A percentile compares a stretch with the other conserved stretches of the same genome.
Evolutionary conservation across 305 asterid genomes (phyloP).

Genomic region (Vinca major): DNA sequence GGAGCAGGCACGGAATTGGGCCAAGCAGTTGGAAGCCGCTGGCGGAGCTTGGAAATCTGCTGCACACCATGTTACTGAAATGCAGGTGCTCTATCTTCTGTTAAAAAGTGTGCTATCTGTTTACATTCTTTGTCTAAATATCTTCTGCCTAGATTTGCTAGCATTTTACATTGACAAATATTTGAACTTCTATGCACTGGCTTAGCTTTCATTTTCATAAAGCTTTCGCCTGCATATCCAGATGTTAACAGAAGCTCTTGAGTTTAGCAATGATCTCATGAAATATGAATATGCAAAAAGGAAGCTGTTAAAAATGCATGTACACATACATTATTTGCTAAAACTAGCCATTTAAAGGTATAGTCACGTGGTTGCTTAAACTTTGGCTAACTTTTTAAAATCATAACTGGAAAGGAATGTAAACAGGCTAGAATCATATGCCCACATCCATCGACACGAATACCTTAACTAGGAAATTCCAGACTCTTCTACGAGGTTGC

Average conservation of each 20-base stretch:
- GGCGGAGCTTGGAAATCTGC: slow-evolving; percentile 90
- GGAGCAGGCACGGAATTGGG: slow-evolving; percentile 99
- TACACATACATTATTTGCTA: background rate
- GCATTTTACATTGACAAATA: background rate
- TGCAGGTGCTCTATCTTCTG: slow-evolving; percentile 50
- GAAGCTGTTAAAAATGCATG: background rate
- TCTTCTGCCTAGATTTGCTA: too few relatives aligned
- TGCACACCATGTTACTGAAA: slow-evolving; percentile 82
- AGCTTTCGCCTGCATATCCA: background rate
- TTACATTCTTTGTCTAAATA: too few relatives aligned
- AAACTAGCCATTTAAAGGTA: background rate
- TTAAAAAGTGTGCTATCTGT: background rate
- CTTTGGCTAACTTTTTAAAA: background rate
- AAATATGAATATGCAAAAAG: background rate
- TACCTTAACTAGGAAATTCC: background rate
- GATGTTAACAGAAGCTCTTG: background rate
- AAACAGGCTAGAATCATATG: background rate
- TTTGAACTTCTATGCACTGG: background rate
- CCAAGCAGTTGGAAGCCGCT: slow-evolving; percentile 80
- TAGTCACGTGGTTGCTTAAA: background rate
- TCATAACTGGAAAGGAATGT: background rate
- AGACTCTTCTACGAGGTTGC: background rate
- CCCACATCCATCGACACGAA: background rate
- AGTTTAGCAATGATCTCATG: background rate
- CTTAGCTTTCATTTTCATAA: background rate